A percentile compares a stretch with the other conserved stretches of the same genome.
These are phyloP conservation scores for Hordeum marinum DNA, from an alignment of 176 grass and related monocot genomes.

Conservation along the genomic window DNA sequence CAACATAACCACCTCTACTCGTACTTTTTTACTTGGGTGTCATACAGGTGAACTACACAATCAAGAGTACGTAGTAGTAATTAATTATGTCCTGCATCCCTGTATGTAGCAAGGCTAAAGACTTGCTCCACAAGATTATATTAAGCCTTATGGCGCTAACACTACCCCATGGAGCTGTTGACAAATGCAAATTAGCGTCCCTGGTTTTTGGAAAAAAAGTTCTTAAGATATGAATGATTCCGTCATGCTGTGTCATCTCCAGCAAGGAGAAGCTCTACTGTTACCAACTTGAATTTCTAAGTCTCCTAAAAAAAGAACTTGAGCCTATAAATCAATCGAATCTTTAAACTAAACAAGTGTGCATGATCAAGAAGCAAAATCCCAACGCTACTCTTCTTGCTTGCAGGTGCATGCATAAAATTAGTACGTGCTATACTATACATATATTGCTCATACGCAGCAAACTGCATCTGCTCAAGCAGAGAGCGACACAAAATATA, in stretches of 20 bases:
- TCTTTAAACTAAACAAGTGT: conserved; percentile 9
- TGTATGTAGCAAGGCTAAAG: background rate
- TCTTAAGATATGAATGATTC: conserved; percentile 2
- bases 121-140: no score
- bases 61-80: no score
- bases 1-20: no score
- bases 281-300: no score
- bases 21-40: no score
- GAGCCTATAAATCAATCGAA: background rate
- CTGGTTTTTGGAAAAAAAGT: background rate
- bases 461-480: conserved; percentile 21
- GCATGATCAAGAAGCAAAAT: conserved; percentile 6
- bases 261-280: background rate
- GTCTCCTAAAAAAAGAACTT: no score
- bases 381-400: conserved; percentile 26
- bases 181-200: background rate
- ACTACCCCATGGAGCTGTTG: background rate
- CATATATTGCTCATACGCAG: background rate
- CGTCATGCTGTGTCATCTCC: background rate
- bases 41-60: no score
- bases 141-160: no score
- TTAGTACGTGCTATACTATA: no score
- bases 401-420: background rate
- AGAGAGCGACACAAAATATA: background rate
- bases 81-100: background rate